Base-by-base conservation (phyloP, 306 rosid species). In the Glycyrrhiza uralensis region DNA sequence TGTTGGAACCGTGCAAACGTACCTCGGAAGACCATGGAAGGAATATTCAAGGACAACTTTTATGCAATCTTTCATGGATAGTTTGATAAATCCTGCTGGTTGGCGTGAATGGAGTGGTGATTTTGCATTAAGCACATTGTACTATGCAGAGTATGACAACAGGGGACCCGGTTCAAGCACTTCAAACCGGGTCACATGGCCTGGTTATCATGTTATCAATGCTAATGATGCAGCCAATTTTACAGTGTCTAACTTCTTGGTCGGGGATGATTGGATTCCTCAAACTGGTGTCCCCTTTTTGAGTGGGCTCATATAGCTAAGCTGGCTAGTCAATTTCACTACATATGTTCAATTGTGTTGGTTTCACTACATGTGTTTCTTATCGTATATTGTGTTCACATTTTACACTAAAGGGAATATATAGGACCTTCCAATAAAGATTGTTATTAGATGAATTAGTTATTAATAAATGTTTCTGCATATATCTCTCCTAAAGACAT, bases 11-110 rank as follows among this genome's bases (percentile, higher is more conserved):
- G 71, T 71, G 3, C 5, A 79, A 17, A 87, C 91, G 0, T 91
- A 80, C 52, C 77, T 91, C 0, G 97, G 97, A 1, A 80, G 97
- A 69, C 97, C 96, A 0, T 91, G 97, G 97, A 89, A 89, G 84
- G 50, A 79, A 29, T 91, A 84, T 49, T 87, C 93, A 2, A 42
- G 82, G 74, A 91, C 97, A 1, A 80, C 89, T 8, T 79, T 22
- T 17, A 82, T 87, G 96, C 86, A 85, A 13, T 74, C 82, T 2
- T 84, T 44, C 46, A 84, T 89, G 74, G 90, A 81, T 15, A 60
- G 56, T 12, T 61, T 84, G n/a, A 84, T 91, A 1, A 58, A 87
- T 28, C 63, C 87, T 1, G 81, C 69, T 7, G 97, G 97, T 15
- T 91, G 96, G 97, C 77, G 51, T 1, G 97, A 69, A 22, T 91